A percentile compares a stretch with the other conserved stretches of the same genome.
phyloP scores from a whole-genome alignment of 768 basidiomycete genomes.

The Sistotremastrum niveocremeum region DNA sequence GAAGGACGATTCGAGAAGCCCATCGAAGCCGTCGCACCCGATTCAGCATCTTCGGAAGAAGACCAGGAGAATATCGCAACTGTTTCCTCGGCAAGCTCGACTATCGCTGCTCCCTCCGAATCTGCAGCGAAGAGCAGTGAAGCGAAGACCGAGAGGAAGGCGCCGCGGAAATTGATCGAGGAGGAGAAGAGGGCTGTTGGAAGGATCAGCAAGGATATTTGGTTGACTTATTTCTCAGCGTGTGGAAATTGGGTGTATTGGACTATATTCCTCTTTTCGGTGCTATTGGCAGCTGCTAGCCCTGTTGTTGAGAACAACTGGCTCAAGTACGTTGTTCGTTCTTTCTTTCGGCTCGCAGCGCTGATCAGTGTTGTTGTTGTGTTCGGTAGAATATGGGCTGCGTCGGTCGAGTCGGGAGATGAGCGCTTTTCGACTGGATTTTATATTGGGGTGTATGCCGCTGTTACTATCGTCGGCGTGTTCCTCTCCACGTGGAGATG shows the following conservation, averaged over 20 bases:
- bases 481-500: constrained; percentile 47
- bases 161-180: constrained; percentile 25
- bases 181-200: constrained; percentile 72
- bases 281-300: constrained; percentile 43
- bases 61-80: neutral
- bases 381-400: constrained; percentile 40
- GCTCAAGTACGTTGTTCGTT: constrained; percentile 31
- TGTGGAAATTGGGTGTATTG: constrained; percentile 42
- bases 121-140: constrained; percentile 12
- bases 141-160: constrained; percentile 13
- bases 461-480: constrained; percentile 34
- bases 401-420: constrained; percentile 27
- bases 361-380: neutral
- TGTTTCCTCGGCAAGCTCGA: constrained; percentile 1
- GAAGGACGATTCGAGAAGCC: constrained; percentile 17
- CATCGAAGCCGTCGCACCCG: neutral
- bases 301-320: constrained; percentile 66
- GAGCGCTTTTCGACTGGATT: constrained; percentile 32
- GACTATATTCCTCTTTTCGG: constrained; percentile 36
- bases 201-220: constrained; percentile 51
- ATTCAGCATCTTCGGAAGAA: neutral
- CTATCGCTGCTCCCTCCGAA: constrained; percentile 1
- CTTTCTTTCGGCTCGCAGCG: constrained; percentile 12
- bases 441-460: constrained; percentile 63
- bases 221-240: constrained; percentile 43